Base-by-base conservation (phyloP, 331 rosid genomes). In the Cydonia oblonga region DNA sequence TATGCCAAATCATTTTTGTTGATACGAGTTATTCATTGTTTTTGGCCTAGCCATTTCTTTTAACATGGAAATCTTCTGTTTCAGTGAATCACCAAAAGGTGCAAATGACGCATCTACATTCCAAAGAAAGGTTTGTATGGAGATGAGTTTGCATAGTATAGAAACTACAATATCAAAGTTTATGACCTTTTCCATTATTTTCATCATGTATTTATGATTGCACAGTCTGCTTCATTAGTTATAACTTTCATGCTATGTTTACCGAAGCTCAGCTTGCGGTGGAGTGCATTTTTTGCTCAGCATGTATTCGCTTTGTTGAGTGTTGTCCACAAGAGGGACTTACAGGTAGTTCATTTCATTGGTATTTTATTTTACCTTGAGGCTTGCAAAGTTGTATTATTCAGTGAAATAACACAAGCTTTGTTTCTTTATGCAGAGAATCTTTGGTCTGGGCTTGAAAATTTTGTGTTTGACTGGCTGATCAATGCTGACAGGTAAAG, bases 261-360 rank as follows among this genome's bases (percentile, higher is more conserved):
- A 57, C 40, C 82, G 78, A 74, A 72, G 52, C 75, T 82, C 92
- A 95, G 99, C 96, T 95, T 83, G 99, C 97, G 0, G 99, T 95
- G 71, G 99, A 95, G 87, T 95, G 99, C 86, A 95, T 95, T 66
- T 95, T 95, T 84, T 89, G 99, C 85, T 95, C 99, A 13, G 99
- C 99, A 9, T 95, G 97, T 69, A 95, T 95, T 56, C 96, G 99
- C 56, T 91, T 95, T 84, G 99, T 88, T 78, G 99, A 95, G 87
- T 95, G 96, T 89, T 95, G 99, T 84, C 99, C 97, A 2, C 99
- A 91, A 84, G 99, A 91, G 84, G 99, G 97, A 66, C 92, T 95
- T 79, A 95, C 97, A 44, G 99, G 99, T 91, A 76, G 84, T 75
- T 67, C 61, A 72, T 74, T 70, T 52, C 52, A 19, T 40, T 42